Evolutionary conservation across 202 grass and related monocot genomes (phyloP), one percentile per base, ranked within the genome.

Genomic region (Brachypodium distachyon): DNA sequence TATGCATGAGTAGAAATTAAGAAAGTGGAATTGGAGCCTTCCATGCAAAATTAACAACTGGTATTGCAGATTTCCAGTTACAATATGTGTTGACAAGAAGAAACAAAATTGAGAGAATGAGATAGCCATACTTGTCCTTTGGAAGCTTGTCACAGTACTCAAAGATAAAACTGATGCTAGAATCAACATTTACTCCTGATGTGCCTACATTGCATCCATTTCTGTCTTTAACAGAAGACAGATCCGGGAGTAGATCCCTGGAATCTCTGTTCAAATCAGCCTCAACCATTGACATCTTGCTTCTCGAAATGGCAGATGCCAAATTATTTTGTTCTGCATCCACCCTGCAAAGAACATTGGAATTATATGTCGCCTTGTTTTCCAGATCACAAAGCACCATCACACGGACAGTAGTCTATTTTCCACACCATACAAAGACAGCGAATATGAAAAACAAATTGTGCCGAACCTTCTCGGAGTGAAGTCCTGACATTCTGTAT

Each of bases 111-210:
- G 72, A 78, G n/a, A n/a, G n/a, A 71, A 70, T 49, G 17, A 26
- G 56, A 63, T 63, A 40, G 60, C n/a, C 84, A 81, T 92, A 97
- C 94, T 92, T 88, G 67, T 94, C 86, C n/a, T n/a, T n/a, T 0
- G 87, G 86, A 83, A 94, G 94, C 47, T 86, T 94, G 38, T 87
- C 82, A 77, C 91, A 97, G 65, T 94, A 97, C 44, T 17, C 60
- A 27, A 81, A 64, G 61, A 97, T 83, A 62, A 90, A 54, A 77
- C 61, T 84, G 61, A 92, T 80, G 73, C 91, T 94, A 50, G 88
- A 94, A 63, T 80, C 86, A 58, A 71, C 41, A 59, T n/a, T n/a
- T 60, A 91, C 94, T 43, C 91, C 91, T 12, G 94, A n/a, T n/a
- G n/a, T n/a, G n/a, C n/a, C n/a, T n/a, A n/a, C n/a, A n/a, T n/a